Conservation (phyloP, 73 alveolate genomes). For the Paramecium biaurelia region DNA sequence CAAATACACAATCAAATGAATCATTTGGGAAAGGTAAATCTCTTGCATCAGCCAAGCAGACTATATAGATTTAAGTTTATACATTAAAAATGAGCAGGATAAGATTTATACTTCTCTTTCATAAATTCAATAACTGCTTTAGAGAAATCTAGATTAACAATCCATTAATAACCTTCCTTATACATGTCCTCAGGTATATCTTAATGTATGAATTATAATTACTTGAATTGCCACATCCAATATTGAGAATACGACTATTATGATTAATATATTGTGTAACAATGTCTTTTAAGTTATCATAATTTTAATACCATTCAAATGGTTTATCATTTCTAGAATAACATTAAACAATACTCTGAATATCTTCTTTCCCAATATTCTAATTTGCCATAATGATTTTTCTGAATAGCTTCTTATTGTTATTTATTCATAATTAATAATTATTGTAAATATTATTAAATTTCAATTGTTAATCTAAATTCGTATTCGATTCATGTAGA, state of each 20-base stretch:
- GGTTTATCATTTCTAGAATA: constrained; percentile 64
- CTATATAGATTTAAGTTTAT: neutral
- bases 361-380: constrained; percentile 67
- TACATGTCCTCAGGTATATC: constrained; percentile 56
- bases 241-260: constrained; percentile 48
- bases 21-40: constrained; percentile 42
- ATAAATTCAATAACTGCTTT: constrained; percentile 37
- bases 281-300: constrained; percentile 67
- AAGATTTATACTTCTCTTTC: constrained; percentile 37
- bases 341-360: constrained; percentile 1
- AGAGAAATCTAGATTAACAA: constrained; percentile 58
- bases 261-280: constrained; percentile 61
- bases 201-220: neutral
- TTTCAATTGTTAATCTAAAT: neutral
- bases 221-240: constrained; percentile 65
- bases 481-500: neutral
- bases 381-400: constrained; percentile 59
- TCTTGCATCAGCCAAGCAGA: constrained; percentile 1
- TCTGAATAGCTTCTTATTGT: constrained; percentile 31
- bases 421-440: neutral
- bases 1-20: constrained; percentile 59
- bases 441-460: neutral
- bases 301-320: constrained; percentile 71
- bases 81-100: constrained; percentile 47
- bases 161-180: constrained; percentile 57